Percentiles rank a stretch among this genome's conserved stretches.
phyloP scores from a whole-genome alignment of 306 rosid species.

The Lathyrus sativus region DNA sequence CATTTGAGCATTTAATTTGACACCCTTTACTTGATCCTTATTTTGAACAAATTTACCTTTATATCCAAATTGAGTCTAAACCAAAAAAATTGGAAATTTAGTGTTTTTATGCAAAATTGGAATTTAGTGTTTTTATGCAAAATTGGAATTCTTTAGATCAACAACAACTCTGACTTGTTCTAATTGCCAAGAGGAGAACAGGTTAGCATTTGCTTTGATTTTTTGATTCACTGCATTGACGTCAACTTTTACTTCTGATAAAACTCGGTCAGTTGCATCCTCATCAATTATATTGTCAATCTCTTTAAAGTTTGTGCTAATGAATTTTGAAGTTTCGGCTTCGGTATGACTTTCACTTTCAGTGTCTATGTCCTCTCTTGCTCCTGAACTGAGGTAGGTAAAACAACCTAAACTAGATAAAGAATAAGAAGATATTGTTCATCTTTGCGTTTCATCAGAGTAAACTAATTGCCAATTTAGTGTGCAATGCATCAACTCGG shows the following conservation, averaged over 20 bases:
- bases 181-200: background rate
- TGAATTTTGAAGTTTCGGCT: background rate
- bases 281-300: background rate
- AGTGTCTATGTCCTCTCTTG: background rate
- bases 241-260: background rate
- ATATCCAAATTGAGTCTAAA: too few species aligned
- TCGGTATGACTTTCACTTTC: background rate
- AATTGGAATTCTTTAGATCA: too few species aligned
- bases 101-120: too few species aligned
- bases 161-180: background rate
- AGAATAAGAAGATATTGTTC: background rate
- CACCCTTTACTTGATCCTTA: too few species aligned
- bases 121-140: too few species aligned
- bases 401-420: background rate
- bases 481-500: too few species aligned
- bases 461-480: background rate
- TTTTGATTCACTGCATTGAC: background rate
- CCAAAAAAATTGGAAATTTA: too few species aligned
- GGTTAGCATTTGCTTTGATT: background rate
- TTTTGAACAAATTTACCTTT: too few species aligned
- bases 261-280: background rate
- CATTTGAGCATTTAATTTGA: too few species aligned
- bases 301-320: background rate
- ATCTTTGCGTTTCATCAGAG: background rate
- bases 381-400: background rate